phyloP scores from a whole-genome alignment of 345 rosid species.

The Anacardium occidentale region DNA sequence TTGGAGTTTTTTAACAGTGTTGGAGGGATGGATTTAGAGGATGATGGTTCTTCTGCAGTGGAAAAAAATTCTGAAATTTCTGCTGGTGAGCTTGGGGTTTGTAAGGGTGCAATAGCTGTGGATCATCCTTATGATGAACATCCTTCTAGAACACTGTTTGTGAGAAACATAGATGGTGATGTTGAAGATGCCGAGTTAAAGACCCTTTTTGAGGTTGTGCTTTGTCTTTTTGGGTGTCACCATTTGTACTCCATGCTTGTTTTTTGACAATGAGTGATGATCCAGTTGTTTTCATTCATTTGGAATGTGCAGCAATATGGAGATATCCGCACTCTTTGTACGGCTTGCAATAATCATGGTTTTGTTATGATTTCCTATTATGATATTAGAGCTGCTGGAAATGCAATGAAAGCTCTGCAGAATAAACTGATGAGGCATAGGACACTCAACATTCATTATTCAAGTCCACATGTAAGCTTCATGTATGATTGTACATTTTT shows the following conservation, averaged over 20 bases:
- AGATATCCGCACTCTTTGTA: slow-evolving; percentile 43
- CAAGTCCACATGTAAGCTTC: slow-evolving; percentile 46
- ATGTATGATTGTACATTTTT: slow-evolving; percentile 3
- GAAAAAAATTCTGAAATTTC: slow-evolving; percentile 33
- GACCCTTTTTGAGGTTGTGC: slow-evolving; percentile 54
- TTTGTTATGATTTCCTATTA: slow-evolving; percentile 56
- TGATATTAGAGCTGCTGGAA: slow-evolving; percentile 55
- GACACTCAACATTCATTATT: slow-evolving; percentile 56
- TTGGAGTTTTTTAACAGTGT: slow-evolving; percentile 62
- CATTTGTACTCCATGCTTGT: not conserved
- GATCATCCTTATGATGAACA: slow-evolving; percentile 41
- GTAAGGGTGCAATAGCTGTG: slow-evolving; percentile 23
- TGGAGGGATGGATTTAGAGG: slow-evolving; percentile 73
- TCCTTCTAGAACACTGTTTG: slow-evolving; percentile 59
- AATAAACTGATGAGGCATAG: slow-evolving; percentile 32
- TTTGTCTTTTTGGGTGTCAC: slow-evolving; percentile 1
- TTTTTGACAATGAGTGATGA: not conserved
- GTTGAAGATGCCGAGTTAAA: slow-evolving; percentile 59
- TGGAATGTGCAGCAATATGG: slow-evolving; percentile 47
- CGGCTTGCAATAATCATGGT: slow-evolving; percentile 54
- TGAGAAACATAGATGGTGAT: slow-evolving; percentile 51
- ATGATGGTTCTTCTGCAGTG: slow-evolving; percentile 31
- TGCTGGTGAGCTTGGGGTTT: slow-evolving; percentile 26
- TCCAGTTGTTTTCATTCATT: slow-evolving; percentile 5
- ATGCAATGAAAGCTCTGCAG: slow-evolving; percentile 57